Base-by-base conservation (phyloP, 208 protist species). In the Crithidia mellificae region DNA sequence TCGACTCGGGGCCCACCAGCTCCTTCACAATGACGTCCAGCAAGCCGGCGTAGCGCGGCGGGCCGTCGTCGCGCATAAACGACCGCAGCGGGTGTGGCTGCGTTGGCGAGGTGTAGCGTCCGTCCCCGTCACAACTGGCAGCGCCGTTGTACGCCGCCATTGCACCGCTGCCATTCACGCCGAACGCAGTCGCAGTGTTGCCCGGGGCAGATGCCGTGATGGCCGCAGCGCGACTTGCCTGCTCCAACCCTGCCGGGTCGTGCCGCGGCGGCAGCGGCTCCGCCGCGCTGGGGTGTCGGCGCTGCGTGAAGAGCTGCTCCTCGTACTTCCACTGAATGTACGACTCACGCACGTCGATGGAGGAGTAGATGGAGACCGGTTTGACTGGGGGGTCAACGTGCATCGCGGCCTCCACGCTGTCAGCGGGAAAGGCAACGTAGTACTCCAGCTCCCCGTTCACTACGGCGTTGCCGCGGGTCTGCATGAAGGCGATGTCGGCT, bases 361-460 rank as follows among this genome's bases (percentile, higher is more conserved):
- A 46, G 44, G 83, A 85, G 39, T 61, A 72, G 22, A 57, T 39
- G 41, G 55, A 22, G 14, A 75, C 55, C 15, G 83, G 86, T 51
- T 85, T 89, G 59, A 71, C 59, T 5, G 71, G 72, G 0, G 67
- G 54, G 53, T 68, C 29, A 2, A 46, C 53, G 32, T 58, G 67
- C 47, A 72, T 57, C 32, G 69, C 46, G 38, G 61, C 75, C 72
- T 75, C 74, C 27, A 80, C 58, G 30, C 56, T 74, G 49, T 57
- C 72, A 7, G 46, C 32, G 6, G 78, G 75, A 50, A 80, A 80
- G 41, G 54, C 47, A 2, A 83, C 70, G 71, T 56, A 66, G 63
- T 76, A 90, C 74, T 93, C 87, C 54, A 93, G 68, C 69, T 90
- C 84, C 17, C 44, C 70, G 62, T 93, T 93, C 30, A 84, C 72